Evolutionary conservation across 352 stramenopile genomes (phyloP), one percentile per base, ranked within the genome.

Genomic region (Phytopythium kandeliae): DNA sequence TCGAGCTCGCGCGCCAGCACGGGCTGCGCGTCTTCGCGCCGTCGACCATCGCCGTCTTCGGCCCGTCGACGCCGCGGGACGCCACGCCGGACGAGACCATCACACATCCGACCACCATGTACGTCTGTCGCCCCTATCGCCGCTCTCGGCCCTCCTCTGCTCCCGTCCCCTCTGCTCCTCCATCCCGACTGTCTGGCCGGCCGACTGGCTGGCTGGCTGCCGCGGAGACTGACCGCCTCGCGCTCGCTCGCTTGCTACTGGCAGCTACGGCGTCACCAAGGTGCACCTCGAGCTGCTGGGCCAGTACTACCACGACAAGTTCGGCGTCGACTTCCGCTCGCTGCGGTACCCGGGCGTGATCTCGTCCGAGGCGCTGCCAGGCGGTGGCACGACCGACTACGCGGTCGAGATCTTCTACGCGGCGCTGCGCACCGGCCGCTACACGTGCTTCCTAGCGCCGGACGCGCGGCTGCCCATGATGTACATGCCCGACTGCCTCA

Each of bases 361-460:
- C 55, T 94, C 80, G 58, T 92, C 76, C 10, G 77, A 96, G 63
- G 85, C 84, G 17, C 84, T 84, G 57, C 85, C 86, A 4, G 86
- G 85, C 36, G 86, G 85, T 17, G 86, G 85, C 52, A 92, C 81
- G 13, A 92, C 81, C 3, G 89, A 97, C 61, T 97, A 97, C 69
- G 89, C 89, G 21, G 88, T 97, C 25, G 87, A 96, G 65, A 97
- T 97, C 66, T 97, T 95, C 55, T 96, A 97, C 62, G 83, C 96
- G 34, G 89, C 89, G 34, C 70, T 97, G 36, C 82, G 86, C 64
- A 62, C 86, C 48, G 75, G 79, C 68, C 85, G 81, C 56, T 97
- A 97, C 74, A 93, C 76, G 51, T 96, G 85, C 51, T 97, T 96
- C 60, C 51, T 97, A 6, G 49, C 73, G 43, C 67, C 71, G 12